Evolutionary conservation across 306 rosid genomes (phyloP).

Genomic region (Lathyrus sativus): DNA sequence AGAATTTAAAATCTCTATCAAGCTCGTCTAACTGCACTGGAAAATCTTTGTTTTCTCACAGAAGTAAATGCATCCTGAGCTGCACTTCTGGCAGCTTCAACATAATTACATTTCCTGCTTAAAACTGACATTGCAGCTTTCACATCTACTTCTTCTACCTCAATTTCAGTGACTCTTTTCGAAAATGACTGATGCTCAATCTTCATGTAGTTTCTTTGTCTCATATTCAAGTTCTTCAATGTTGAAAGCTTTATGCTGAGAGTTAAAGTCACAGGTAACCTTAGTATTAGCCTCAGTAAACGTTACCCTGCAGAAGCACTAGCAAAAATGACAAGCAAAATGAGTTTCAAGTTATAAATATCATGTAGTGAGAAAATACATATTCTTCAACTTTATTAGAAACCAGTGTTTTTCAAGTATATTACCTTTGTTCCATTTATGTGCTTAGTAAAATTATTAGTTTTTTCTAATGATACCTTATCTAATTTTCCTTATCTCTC

Average conservation of each 20-base stretch:
- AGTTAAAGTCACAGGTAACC: conserved; percentile 29
- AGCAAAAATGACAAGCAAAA: conserved; percentile 25
- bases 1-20: conserved; percentile 81
- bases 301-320: conserved; percentile 12
- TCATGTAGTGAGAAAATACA: background rate
- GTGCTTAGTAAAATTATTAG: too few relatives aligned
- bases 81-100: conserved; percentile 74
- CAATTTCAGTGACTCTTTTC: conserved; percentile 73
- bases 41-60: conserved; percentile 66
- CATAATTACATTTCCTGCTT: conserved; percentile 60
- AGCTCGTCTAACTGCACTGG: conserved; percentile 80
- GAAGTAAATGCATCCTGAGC: conserved; percentile 75
- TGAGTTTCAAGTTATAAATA: conserved; percentile 23
- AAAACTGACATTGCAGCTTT: conserved; percentile 70
- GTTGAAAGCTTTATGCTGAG: conserved; percentile 69
- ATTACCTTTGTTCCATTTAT: too few relatives aligned
- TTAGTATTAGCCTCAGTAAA: conserved; percentile 27
- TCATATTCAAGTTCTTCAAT: conserved; percentile 93
- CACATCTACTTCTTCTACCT: conserved; percentile 73
- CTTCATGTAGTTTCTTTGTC: conserved; percentile 74
- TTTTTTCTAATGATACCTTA: too few relatives aligned
- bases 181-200: conserved; percentile 55
- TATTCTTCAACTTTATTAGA: conserved; percentile 3
- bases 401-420: too few relatives aligned
- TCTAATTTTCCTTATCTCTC: too few relatives aligned